phyloP scores from a whole-genome alignment of 345 rosid genomes.

The Citrus glauca region DNA sequence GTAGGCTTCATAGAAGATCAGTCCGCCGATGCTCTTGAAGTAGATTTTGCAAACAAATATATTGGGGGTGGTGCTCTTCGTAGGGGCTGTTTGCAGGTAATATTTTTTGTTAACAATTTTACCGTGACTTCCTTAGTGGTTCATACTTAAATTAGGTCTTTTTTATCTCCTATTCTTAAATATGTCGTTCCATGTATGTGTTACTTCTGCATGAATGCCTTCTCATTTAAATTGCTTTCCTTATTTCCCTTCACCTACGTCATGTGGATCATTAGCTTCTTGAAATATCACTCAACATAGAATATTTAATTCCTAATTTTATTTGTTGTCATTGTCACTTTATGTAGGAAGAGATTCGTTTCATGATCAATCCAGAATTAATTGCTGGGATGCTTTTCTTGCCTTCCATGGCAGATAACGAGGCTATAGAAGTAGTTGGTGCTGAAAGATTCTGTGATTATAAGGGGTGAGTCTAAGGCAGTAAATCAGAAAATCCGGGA shows the following conservation, averaged over 20 bases:
- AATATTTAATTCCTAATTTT: not conserved
- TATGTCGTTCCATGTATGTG: not conserved
- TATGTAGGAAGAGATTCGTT: slow-evolving; percentile 88
- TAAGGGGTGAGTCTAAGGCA: slow-evolving; percentile 58
- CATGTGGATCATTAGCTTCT: not conserved
- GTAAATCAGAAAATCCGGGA: slow-evolving; percentile 1
- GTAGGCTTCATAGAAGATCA: slow-evolving; percentile 83
- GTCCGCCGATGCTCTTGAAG: slow-evolving; percentile 53
- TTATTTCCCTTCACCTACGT: not conserved
- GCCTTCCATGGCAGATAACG: slow-evolving; percentile 86
- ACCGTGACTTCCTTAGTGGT: not conserved
- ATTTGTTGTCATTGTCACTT: not conserved
- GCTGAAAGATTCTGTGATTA: slow-evolving; percentile 81
- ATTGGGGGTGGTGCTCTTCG: slow-evolving; percentile 88
- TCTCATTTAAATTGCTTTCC: not conserved
- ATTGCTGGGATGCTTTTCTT: slow-evolving; percentile 91
- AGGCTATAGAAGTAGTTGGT: slow-evolving; percentile 86
- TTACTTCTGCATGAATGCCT: not conserved
- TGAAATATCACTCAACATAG: not conserved
- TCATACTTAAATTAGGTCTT: not conserved
- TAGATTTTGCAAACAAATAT: slow-evolving; percentile 89
- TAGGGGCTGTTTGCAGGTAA: slow-evolving; percentile 90
- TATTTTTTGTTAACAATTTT: not conserved
- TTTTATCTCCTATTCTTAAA: not conserved
- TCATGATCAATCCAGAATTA: slow-evolving; percentile 92